These are phyloP conservation scores for Boletus barrowsii DNA, from an alignment of 768 basidiomycete species.

Conservation along the genomic window DNA sequence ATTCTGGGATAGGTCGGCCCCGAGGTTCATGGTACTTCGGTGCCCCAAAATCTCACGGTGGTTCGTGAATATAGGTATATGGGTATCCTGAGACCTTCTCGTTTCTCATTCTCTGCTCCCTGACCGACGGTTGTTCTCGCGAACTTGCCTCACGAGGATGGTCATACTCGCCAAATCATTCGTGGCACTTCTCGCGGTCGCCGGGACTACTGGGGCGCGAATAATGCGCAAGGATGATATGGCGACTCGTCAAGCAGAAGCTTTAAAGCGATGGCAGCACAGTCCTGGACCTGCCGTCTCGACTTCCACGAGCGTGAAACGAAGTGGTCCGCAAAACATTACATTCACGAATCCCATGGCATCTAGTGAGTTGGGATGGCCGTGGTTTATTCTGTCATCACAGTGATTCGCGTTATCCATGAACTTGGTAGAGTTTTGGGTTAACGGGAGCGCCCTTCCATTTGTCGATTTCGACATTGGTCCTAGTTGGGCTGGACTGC, in stretches of 20 bases:
- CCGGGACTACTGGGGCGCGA: conserved; percentile 10
- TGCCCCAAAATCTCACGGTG: no score
- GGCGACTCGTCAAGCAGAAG: conserved; percentile 44
- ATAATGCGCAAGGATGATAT: conserved; percentile 40
- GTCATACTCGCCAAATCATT: conserved; percentile 3
- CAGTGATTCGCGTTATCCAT: neutral
- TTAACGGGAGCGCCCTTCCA: conserved; percentile 63
- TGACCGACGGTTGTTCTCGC: no score
- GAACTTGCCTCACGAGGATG: conserved; percentile 7
- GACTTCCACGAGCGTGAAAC: conserved; percentile 1
- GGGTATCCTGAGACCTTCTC: no score
- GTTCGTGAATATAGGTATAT: no score
- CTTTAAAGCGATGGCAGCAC: conserved; percentile 40
- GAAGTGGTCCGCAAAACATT: conserved; percentile 52
- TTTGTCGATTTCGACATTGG: conserved; percentile 74
- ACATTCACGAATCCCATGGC: conserved; percentile 69
- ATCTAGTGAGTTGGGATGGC: conserved; percentile 37
- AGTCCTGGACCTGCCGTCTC: neutral
- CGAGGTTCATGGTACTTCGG: no score
- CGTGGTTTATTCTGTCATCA: neutral
- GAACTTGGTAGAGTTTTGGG: conserved; percentile 55
- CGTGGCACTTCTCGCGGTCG: conserved; percentile 9
- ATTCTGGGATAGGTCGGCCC: no score
- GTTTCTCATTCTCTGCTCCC: no score
- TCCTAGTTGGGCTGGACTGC: conserved; percentile 69